These are phyloP conservation scores for Xylaria sp. DNA, from an alignment of 2,329 filamentous ascomycete species.

Conservation along the genomic window DNA sequence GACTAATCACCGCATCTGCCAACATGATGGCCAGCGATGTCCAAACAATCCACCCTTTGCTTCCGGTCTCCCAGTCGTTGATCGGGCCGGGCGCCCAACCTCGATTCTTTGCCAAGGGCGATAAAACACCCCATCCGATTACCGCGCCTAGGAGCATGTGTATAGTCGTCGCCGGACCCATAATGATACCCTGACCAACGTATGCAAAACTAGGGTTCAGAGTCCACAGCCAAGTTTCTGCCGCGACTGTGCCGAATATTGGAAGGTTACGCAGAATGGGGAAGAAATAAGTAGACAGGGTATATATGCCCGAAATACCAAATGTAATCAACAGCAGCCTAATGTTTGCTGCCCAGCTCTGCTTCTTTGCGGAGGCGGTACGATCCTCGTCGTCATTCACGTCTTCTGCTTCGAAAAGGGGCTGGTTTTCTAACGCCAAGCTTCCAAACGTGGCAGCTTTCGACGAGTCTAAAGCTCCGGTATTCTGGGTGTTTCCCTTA, in stretches of 20 bases:
- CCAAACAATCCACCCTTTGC: constrained; percentile 99
- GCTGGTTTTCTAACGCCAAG: constrained; percentile 48
- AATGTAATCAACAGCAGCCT: constrained; percentile 67
- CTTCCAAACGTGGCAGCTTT: constrained; percentile 49
- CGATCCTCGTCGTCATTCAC: constrained; percentile 38
- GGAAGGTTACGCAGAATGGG: constrained; percentile 87
- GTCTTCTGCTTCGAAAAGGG: constrained; percentile 40
- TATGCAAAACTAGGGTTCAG: constrained; percentile 98
- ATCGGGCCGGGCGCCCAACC: constrained; percentile 93
- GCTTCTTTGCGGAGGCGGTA: constrained; percentile 51
- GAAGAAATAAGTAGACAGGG: constrained; percentile 88
- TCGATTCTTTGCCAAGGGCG: constrained; percentile 83
- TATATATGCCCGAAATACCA: constrained; percentile 71
- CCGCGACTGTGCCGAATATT: constrained; percentile 79
- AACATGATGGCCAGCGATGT: constrained; percentile 96
- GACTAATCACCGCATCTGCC: constrained; percentile 87
- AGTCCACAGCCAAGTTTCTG: constrained; percentile 89
- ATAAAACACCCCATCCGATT: constrained; percentile 89
- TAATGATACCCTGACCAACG: constrained; percentile 96
- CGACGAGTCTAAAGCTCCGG: constrained; percentile 43
- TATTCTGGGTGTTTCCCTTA: constrained; percentile 52
- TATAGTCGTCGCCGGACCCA: constrained; percentile 93
- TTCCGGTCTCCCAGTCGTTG: constrained; percentile 88
- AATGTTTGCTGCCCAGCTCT: constrained; percentile 60
- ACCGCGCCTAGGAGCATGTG: constrained; percentile 95